Evolutionary conservation across 2,329 filamentous ascomycete genomes (phyloP), one percentile per base, ranked within the genome.

Genomic region (Calonectria pauciramosa): DNA sequence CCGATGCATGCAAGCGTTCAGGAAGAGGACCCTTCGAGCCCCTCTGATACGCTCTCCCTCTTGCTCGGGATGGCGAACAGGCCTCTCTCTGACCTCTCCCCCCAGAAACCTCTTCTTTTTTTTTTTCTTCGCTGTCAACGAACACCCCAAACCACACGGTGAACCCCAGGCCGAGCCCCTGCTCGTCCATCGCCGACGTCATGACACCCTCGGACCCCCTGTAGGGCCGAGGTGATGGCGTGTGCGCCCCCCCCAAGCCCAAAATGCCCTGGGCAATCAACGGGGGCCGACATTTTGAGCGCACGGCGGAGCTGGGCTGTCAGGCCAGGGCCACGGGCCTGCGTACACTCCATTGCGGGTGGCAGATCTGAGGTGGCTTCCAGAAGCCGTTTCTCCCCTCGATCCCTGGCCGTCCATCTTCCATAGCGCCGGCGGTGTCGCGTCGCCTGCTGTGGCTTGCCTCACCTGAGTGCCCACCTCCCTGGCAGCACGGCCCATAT

Each of bases 61-160:
- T 79, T 72, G 72, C 74, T 81, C 79, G 77, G 77, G 75, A 80
- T 77, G 70, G 77, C 66, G 80, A 79, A 81, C 80, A 81, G 80
- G 73, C 80, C 80, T 80, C 78, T 76, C 68, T 77, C 75, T 81
- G 80, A 78, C 74, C 70, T 73, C 70, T 65, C 78, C 70, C 79
- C 56, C 76, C 76, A 68, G 13, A 34, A 36, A 32, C 54, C 54
- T 47, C 41, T 47, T 47, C n/a, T n/a, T 47, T 47, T 47, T 47
- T n/a, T 47, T 47, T n/a, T 60, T 60, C 54, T 44, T 75, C 75
- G 73, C 71, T 75, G 73, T 77, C 71, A 68, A 44, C 65, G 65
- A 72, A 64, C 70, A 59, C 80, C 70, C 75, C 69, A 72, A 79
- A 72, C 51, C 47, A 76, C 72, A 71, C 75, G 77, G 68, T 74